A percentile compares a stretch with the other conserved stretches of the same genome.
Evolutionary conservation across 768 basidiomycete genomes (phyloP).

Genomic region (Naganishia randhawae): DNA sequence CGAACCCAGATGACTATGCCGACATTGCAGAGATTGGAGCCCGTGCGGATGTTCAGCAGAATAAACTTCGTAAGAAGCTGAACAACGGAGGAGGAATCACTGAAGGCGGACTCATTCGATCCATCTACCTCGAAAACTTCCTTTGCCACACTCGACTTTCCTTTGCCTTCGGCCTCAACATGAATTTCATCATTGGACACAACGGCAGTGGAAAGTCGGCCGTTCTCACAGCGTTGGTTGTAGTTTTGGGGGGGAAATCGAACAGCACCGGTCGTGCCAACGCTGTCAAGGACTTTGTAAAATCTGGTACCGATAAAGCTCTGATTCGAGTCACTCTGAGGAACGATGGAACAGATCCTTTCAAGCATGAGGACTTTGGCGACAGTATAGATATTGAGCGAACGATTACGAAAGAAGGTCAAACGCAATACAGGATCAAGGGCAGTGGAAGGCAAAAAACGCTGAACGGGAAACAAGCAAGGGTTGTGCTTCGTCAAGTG

Average conservation of each 20-base stretch:
- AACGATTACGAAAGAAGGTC: conserved; percentile 63
- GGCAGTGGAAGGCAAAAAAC: conserved; percentile 60
- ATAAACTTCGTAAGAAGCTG: not conserved
- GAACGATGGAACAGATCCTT: conserved; percentile 89
- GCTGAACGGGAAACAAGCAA: conserved; percentile 73
- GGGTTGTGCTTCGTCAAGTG: conserved; percentile 66
- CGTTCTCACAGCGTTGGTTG: conserved; percentile 82
- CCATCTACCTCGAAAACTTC: conserved; percentile 64
- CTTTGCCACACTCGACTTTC: conserved; percentile 88
- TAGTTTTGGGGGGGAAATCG: conserved; percentile 91
- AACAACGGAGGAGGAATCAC: conserved; percentile 5
- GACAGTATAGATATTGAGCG: conserved; percentile 80
- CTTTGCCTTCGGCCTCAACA: conserved; percentile 83
- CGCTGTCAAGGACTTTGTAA: conserved; percentile 78
- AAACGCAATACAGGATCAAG: conserved; percentile 17
- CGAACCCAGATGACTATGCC: too few species aligned
- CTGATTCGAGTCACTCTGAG: conserved; percentile 77
- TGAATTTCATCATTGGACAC: conserved; percentile 95
- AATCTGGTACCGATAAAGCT: conserved; percentile 72
- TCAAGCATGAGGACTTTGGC: conserved; percentile 76
- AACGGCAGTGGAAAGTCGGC: conserved; percentile 99
- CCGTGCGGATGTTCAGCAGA: not conserved
- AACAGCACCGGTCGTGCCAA: conserved; percentile 81
- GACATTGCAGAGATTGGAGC: not conserved
- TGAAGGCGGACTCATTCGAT: conserved; percentile 22